These are phyloP conservation scores for Leptographium galeiforme DNA, from an alignment of 2,329 filamentous ascomycete species.

Conservation along the genomic window DNA sequence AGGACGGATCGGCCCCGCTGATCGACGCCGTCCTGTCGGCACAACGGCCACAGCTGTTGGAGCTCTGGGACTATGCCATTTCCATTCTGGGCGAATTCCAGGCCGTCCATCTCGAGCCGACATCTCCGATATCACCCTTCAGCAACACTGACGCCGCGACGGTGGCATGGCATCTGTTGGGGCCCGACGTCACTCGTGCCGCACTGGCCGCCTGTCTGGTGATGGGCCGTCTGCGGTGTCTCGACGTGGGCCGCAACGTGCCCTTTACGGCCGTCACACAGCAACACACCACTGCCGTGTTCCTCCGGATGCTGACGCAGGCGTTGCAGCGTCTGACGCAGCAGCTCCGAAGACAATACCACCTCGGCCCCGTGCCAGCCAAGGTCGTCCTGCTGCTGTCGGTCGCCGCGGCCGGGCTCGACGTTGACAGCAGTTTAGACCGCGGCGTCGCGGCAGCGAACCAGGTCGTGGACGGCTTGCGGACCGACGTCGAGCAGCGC, in stretches of 20 bases:
- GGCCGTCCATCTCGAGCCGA: background rate
- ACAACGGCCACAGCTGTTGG: background rate
- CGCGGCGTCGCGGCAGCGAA: conserved; percentile 1
- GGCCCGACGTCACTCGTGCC: conserved; percentile 4
- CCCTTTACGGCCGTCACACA: conserved; percentile 1
- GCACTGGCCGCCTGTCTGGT: conserved; percentile 3
- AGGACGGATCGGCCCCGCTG: background rate
- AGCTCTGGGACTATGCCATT: conserved; percentile 5
- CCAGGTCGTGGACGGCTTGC: background rate
- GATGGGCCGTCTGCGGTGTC: conserved; percentile 1
- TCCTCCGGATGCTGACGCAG: conserved; percentile 1
- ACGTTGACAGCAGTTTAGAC: background rate
- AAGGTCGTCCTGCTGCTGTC: conserved; percentile 4
- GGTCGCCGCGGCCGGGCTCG: conserved; percentile 1
- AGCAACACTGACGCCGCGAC: background rate
- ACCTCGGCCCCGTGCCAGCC: conserved; percentile 6
- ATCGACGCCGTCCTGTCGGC: background rate
- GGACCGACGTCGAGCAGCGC: background rate
- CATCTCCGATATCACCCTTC: background rate
- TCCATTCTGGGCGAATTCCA: conserved; percentile 3
- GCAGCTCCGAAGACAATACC: conserved; percentile 1
- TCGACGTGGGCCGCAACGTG: conserved; percentile 1
- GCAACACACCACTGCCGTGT: conserved; percentile 1
- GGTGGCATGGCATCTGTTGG: conserved; percentile 2
- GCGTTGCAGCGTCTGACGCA: background rate